Conservation (phyloP, 2,329 filamentous ascomycete genomes). For the Atkinsonella texensis region DNA sequence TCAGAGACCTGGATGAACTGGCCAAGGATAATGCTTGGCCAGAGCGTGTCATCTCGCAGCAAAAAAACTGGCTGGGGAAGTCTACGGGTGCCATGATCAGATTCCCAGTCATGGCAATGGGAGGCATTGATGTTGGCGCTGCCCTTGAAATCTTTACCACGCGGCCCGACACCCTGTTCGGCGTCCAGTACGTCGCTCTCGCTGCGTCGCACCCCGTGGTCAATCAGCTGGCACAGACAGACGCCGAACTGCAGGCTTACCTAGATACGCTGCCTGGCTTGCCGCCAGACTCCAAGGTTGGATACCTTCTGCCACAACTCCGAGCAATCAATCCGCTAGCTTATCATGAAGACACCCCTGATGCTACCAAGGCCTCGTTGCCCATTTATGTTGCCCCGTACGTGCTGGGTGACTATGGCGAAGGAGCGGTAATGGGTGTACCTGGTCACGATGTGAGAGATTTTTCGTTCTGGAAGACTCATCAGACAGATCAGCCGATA, state of each 20-base stretch:
- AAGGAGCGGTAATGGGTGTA: slow-evolving; percentile 85
- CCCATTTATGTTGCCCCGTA: slow-evolving; percentile 78
- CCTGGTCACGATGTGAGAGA: slow-evolving; percentile 75
- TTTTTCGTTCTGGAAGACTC: slow-evolving; percentile 66
- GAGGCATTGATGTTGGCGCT: slow-evolving; percentile 27
- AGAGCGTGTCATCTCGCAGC: slow-evolving; percentile 69
- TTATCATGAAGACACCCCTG: slow-evolving; percentile 37
- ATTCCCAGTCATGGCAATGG: slow-evolving; percentile 46
- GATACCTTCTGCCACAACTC: slow-evolving; percentile 53
- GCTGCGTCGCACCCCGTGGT: slow-evolving; percentile 64
- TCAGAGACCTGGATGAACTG: slow-evolving; percentile 58
- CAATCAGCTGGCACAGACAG: slow-evolving; percentile 41
- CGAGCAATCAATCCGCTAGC: slow-evolving; percentile 55
- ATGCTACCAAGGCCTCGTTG: slow-evolving; percentile 42
- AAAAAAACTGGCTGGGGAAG: slow-evolving; percentile 79
- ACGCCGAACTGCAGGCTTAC: slow-evolving; percentile 54
- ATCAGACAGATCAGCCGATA: slow-evolving; percentile 48
- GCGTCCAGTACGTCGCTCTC: slow-evolving; percentile 73
- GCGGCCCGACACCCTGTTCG: slow-evolving; percentile 74
- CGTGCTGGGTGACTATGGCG: slow-evolving; percentile 73
- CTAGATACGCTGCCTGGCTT: slow-evolving; percentile 48
- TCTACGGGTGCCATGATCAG: slow-evolving; percentile 61
- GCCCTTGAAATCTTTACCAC: slow-evolving; percentile 70
- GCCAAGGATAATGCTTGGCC: slow-evolving; percentile 60
- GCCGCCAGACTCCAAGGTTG: slow-evolving; percentile 47